Conservation (phyloP, 2,329 filamentous ascomycete genomes). For the Claviceps cyperi region DNA sequence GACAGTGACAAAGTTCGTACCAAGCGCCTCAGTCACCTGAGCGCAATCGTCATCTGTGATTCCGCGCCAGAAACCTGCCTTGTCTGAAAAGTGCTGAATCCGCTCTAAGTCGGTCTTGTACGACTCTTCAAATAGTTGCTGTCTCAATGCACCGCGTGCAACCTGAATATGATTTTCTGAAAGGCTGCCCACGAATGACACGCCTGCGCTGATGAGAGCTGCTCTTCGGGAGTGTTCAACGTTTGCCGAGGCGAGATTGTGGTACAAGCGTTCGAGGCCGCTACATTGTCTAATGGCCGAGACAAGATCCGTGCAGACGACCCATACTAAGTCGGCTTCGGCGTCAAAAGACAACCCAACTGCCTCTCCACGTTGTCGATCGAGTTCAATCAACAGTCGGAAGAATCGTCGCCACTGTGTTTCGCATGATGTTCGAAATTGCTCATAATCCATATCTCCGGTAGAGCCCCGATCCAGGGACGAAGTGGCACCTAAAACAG, state of each 20-base stretch:
- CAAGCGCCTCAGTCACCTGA: constrained; percentile 53
- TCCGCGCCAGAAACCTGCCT: constrained; percentile 61
- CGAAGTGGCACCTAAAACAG: constrained; percentile 55
- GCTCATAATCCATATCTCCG: constrained; percentile 58
- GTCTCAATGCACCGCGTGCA: constrained; percentile 51
- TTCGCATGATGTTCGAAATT: constrained; percentile 60
- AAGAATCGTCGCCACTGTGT: constrained; percentile 85
- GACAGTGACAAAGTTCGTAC: constrained; percentile 47
- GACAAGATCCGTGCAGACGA: constrained; percentile 69
- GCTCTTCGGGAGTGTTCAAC: constrained; percentile 39
- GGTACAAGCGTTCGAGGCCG: constrained; percentile 56
- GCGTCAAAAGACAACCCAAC: constrained; percentile 64
- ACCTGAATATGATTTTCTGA: constrained; percentile 54
- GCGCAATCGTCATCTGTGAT: constrained; percentile 71
- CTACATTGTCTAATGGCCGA: constrained; percentile 70
- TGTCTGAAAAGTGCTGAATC: constrained; percentile 65
- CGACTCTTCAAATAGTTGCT: constrained; percentile 62
- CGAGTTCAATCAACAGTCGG: constrained; percentile 69
- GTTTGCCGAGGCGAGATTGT: constrained; percentile 47
- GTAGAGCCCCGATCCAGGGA: constrained; percentile 46
- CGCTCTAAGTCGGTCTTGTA: constrained; percentile 56
- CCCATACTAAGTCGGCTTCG: constrained; percentile 60
- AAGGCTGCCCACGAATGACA: constrained; percentile 56
- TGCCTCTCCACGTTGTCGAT: constrained; percentile 72
- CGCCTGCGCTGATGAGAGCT: constrained; percentile 52